phyloP scores from a whole-genome alignment of 108 stramenopile genomes.

The Ochromonas danica region DNA sequence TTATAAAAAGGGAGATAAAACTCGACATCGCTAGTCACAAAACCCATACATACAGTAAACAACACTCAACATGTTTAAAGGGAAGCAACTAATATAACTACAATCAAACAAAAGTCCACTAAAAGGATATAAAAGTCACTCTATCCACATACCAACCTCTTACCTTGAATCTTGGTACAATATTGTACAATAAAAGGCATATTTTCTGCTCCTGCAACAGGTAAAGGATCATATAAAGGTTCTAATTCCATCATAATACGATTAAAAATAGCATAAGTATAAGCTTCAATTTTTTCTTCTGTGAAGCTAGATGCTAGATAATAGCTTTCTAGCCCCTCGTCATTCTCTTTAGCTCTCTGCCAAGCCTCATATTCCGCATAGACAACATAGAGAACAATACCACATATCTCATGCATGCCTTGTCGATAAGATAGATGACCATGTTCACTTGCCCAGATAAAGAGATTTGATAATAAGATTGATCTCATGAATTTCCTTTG shows the following conservation, averaged over 20 bases:
- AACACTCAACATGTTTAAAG: not conserved
- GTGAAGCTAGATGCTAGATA: not conserved
- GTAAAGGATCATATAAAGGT: conserved; percentile 19
- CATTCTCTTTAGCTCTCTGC: not conserved
- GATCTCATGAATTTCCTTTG: not conserved
- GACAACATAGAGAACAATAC: conserved; percentile 40
- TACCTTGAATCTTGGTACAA: conserved; percentile 38
- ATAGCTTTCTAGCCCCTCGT: not conserved
- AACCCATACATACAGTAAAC: not conserved
- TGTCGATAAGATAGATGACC: conserved; percentile 47
- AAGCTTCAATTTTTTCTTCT: conserved; percentile 43
- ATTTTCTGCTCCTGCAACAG: not conserved
- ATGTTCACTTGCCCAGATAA: conserved; percentile 48
- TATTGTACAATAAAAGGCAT: not conserved
- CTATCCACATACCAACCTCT: conserved; percentile 29
- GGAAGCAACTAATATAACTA: conserved; percentile 38
- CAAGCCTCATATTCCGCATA: conserved; percentile 39
- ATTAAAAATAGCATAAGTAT: conserved; percentile 35
- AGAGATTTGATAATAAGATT: conserved; percentile 46
- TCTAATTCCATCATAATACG: conserved; percentile 28
- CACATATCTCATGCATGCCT: conserved; percentile 59
- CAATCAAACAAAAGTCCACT: too few species aligned
- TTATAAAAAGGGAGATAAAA: conserved; percentile 40
- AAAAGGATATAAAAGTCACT: conserved; percentile 35
- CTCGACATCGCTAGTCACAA: not conserved